phyloP scores from a whole-genome alignment of 164 flowering plant species.

The Litsea cubeba region DNA sequence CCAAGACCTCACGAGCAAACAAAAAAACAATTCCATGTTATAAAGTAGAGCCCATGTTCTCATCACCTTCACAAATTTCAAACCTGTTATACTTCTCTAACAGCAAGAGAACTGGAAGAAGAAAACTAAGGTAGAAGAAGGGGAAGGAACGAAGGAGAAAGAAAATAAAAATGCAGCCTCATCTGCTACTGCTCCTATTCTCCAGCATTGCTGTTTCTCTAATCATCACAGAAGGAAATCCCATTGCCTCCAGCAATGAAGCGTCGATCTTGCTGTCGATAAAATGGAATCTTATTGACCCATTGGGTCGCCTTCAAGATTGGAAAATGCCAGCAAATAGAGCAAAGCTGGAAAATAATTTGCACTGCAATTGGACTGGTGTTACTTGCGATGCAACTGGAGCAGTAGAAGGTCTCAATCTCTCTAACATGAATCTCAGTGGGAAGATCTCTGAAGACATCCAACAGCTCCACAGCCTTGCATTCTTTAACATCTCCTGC shows the following conservation, averaged over 20 bases:
- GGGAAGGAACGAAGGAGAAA: too few relatives aligned
- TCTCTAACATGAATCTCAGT: conserved; percentile 70
- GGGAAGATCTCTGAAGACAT: conserved; percentile 59
- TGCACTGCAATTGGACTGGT: conserved; percentile 85
- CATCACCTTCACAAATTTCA: conserved; percentile 4
- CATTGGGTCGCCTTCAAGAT: conserved; percentile 43
- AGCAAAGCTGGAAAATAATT: neutral
- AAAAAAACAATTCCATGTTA: conserved; percentile 9
- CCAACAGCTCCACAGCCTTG: conserved; percentile 36
- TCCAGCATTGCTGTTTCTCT: conserved; percentile 24
- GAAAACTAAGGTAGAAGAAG: conserved; percentile 11
- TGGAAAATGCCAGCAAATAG: conserved; percentile 47
- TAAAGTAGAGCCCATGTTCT: conserved; percentile 17
- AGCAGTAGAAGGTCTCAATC: conserved; percentile 56
- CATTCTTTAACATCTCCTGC: conserved; percentile 54
- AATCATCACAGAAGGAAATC: conserved; percentile 10
- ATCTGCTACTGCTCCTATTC: conserved; percentile 24
- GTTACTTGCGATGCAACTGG: conserved; percentile 58
- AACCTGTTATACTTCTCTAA: conserved; percentile 2
- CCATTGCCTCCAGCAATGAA: conserved; percentile 17
- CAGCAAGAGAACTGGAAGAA: conserved; percentile 19
- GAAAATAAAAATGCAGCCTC: conserved; percentile 18
- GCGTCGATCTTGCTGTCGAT: conserved; percentile 42
- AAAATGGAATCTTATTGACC: conserved; percentile 57
- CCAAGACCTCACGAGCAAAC: conserved; percentile 53